Evolutionary conservation across 2,329 filamentous ascomycete genomes (phyloP).

Genomic region (Aspergillus calidoustus): DNA sequence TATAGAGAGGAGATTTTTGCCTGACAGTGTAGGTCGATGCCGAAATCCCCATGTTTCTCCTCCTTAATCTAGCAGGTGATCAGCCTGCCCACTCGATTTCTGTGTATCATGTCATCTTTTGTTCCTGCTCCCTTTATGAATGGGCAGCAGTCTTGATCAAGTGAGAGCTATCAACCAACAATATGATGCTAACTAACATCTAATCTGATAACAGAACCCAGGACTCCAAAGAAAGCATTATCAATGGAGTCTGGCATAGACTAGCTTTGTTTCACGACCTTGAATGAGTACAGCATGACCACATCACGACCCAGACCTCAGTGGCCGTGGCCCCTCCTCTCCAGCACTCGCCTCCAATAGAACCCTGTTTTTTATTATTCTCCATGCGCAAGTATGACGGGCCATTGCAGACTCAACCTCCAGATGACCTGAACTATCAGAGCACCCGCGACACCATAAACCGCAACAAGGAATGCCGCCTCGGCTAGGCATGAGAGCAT

Average conservation of each 20-base stretch:
- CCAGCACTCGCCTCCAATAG: background rate
- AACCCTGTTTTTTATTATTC: background rate
- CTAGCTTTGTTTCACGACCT: slow-evolving; percentile 4
- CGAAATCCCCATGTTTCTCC: background rate
- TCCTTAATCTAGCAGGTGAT: background rate
- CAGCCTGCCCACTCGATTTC: background rate
- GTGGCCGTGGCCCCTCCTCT: background rate
- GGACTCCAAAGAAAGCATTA: background rate
- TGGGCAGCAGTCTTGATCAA: too few species aligned
- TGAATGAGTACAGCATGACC: background rate
- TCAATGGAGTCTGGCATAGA: background rate
- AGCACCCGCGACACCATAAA: background rate
- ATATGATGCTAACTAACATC: background rate
- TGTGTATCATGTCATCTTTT: background rate
- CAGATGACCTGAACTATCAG: background rate
- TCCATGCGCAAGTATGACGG: background rate
- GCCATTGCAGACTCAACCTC: slow-evolving; percentile 4
- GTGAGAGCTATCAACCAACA: background rate
- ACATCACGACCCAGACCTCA: background rate
- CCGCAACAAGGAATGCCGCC: background rate
- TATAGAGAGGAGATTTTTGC: slow-evolving; percentile 32
- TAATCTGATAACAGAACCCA: background rate
- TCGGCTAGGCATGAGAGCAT: slow-evolving; percentile 4
- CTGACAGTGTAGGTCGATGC: slow-evolving; percentile 11
- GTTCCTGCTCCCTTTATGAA: background rate